Evolutionary conservation across 495 filamentous ascomycete genomes (phyloP), one percentile per base, ranked within the genome.

Genomic region (Chaetomium tenue): DNA sequence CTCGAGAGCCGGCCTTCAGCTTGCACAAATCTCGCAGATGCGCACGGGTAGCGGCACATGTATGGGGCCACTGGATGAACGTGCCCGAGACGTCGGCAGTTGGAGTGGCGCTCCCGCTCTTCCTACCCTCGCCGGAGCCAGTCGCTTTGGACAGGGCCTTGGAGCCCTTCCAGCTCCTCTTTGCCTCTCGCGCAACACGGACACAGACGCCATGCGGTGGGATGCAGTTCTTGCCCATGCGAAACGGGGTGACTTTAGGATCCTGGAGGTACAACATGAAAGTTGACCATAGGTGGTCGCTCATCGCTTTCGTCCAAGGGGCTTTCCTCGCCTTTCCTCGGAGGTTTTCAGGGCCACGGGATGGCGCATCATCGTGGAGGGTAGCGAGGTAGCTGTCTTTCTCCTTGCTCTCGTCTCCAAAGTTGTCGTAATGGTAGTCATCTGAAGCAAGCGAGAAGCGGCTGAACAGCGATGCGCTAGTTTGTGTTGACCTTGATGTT

Each of bases 231-330:
- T 93, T 92, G 18, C 92, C 85, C 78, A 91, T 89, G 69, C 93
- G 92, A 77, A 98, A 93, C 0, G 94, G 94, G 2, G 94, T 98
- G 30, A 96, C 89, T 12, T 89, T 92, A 39, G 94, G 93, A 73
- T 98, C 92, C 67, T 92, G 89, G 13, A 97, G 79, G 71, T 97
- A 98, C 12, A 89, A 74, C 67, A 90, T 79, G 71, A 96, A 98
- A 2, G 90, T 92, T 40, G 89, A 87, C 95, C 95, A 98, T 33
- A 98, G 76, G 72, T 98, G 94, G 42, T 88, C 87, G 75, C 93
- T 92, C 91, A 96, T 95, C 22, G 91, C 89, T 52, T 87, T 84
- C 2, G 90, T 95, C 92, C 93, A 98, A 2, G 79, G 79, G 8
- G 78, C 79, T 66, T 77, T 83, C 60, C 79, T 74, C 48, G 66